Evolutionary conservation across 768 basidiomycete genomes (phyloP), one percentile per base, ranked within the genome.

Genomic region (Holtermannia corniformis): DNA sequence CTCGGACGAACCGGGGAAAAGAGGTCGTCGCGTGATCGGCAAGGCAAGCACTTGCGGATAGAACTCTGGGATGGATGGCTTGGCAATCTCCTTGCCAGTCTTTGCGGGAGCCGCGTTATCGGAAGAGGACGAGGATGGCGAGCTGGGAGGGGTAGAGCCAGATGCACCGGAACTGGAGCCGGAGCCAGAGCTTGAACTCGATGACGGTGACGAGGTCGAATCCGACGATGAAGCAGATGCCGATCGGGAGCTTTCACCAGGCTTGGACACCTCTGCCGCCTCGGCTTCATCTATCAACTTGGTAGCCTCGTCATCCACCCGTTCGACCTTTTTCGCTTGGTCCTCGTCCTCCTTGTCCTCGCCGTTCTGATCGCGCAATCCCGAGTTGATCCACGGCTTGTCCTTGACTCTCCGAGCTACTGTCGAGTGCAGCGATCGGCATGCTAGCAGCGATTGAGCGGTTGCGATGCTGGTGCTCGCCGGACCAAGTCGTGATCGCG

Each of bases 1-100:
- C 53, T 46, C 10, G 52, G 47, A 50, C n/a, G n/a, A n/a, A n/a
- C n/a, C n/a, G 3, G 93, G 93, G 75, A 96, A 96, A 44, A 96
- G 82, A 0, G 93, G 93, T 16, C 93, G 80, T 41, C 91, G 83
- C 26, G 90, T 90, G 55, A 97, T 96, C 3, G 93, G 93, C 0
- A 97, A 80, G 1, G 92, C 93, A 23, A 97, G 80, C 41, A 96
- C 84, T 68, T 93, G 88, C 0, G 93, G 92, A 72, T 96, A 96
- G 54, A 81, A 67, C 71, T 90, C 88, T 0, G 92, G 91, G 3
- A 95, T 83, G 14, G 85, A 83, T 53, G 86, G 87, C 60, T 87
- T 88, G 3, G 88, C 61, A 42, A 70, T 62, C 40, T 70, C 70
- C 41, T 58, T 59, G 1, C 62, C 62, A 19, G 63, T 55, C 22